Evolutionary conservation across 2,329 filamentous ascomycete genomes (phyloP).

Genomic region (Blastomyces parvus): DNA sequence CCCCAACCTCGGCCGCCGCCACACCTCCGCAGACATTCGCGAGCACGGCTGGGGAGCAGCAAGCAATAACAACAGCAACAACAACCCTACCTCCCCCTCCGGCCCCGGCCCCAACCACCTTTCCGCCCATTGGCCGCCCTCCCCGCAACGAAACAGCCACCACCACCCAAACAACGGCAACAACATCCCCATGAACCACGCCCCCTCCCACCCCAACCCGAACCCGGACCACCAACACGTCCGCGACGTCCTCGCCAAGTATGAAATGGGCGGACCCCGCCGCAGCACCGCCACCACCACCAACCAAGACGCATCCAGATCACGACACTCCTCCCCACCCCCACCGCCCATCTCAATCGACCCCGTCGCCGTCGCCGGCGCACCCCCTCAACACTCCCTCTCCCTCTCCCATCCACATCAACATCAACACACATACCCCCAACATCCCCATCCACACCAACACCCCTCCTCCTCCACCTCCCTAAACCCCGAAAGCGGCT

Average conservation of each 20-base stretch:
- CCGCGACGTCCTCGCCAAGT: constrained; percentile 53
- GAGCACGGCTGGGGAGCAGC: constrained; percentile 61
- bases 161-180: constrained; percentile 23
- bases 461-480: constrained; percentile 24
- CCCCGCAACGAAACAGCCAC: constrained; percentile 43
- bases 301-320: constrained; percentile 35
- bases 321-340: constrained; percentile 43
- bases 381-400: not conserved
- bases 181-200: not conserved
- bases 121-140: constrained; percentile 57
- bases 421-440: not conserved
- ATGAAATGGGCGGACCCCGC: constrained; percentile 52
- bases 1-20: constrained; percentile 65
- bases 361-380: not conserved
- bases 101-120: constrained; percentile 48
- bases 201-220: constrained; percentile 24
- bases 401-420: not conserved
- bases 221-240: constrained; percentile 49
- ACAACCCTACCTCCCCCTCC: constrained; percentile 18
- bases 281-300: constrained; percentile 23
- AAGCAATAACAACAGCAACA: too few relatives aligned
- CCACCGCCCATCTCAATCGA: constrained; percentile 16
- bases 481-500: constrained; percentile 46
- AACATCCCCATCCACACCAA: constrained; percentile 27
- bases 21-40: constrained; percentile 93